A percentile compares a stretch with the other conserved stretches of the same genome.
Conservation (phyloP, 495 filamentous ascomycete species). For the Xylaria venustula region DNA sequence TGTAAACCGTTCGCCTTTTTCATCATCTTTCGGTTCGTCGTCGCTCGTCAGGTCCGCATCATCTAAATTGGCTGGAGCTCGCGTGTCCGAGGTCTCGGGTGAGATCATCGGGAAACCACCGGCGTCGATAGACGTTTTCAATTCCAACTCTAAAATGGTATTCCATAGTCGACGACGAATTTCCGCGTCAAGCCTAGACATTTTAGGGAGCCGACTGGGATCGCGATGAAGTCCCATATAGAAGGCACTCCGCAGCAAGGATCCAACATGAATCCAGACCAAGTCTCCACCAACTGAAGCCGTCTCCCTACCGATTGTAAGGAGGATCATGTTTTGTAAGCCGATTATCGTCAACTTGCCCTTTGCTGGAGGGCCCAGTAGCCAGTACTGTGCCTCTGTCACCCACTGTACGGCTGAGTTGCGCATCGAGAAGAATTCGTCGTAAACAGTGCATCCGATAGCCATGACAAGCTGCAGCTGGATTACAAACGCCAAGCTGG, state of each 20-base stretch:
- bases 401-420: constrained; percentile 60
- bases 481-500: constrained; percentile 45
- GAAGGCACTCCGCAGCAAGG: constrained; percentile 57
- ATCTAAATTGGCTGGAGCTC: constrained; percentile 47
- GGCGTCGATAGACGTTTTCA: constrained; percentile 52
- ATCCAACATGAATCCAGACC: constrained; percentile 59
- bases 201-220: constrained; percentile 41
- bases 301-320: constrained; percentile 58
- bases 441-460: constrained; percentile 57
- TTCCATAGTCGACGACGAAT: constrained; percentile 69
- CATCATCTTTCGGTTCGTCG: constrained; percentile 17
- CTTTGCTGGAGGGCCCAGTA: constrained; percentile 52
- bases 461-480: constrained; percentile 66
- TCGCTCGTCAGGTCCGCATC: constrained; percentile 37
- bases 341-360: constrained; percentile 51
- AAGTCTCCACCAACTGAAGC: constrained; percentile 55
- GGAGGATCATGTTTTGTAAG: constrained; percentile 59
- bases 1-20: constrained; percentile 34
- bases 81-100: constrained; percentile 45
- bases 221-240: constrained; percentile 63
- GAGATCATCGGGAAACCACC: constrained; percentile 54
- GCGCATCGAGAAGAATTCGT: constrained; percentile 46
- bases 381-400: constrained; percentile 62
- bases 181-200: constrained; percentile 54
- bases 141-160: constrained; percentile 57